Evolutionary conservation across 371 early-diverging fungal species (phyloP).

Genomic region (Cladochytrium tenue): DNA sequence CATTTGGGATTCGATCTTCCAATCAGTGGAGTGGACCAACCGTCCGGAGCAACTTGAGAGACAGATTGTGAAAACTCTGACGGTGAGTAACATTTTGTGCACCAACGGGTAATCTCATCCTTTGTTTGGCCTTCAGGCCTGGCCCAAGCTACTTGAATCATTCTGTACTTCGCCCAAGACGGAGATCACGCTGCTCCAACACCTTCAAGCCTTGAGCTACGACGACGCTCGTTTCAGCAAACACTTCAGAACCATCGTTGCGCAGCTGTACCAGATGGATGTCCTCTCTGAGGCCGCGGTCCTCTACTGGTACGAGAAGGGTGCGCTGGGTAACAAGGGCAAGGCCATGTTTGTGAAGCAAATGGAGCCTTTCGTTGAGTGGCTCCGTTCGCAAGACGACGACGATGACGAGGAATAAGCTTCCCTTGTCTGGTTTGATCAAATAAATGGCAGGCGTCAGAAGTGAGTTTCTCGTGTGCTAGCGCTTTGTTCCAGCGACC

Average conservation of each 20-base stretch:
- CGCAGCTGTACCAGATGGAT: slow-evolving; percentile 83
- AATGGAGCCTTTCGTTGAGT: slow-evolving; percentile 82
- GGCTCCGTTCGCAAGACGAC: slow-evolving; percentile 77
- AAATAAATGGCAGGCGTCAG: too few species aligned
- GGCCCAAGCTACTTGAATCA: slow-evolving; percentile 68
- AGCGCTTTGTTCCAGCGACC: too few species aligned
- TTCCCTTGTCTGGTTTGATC: too few species aligned
- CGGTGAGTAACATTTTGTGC: slow-evolving; percentile 47
- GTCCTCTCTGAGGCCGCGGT: slow-evolving; percentile 87
- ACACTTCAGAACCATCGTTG: slow-evolving; percentile 79
- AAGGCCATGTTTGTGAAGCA: slow-evolving; percentile 88
- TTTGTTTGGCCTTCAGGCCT: slow-evolving; percentile 40
- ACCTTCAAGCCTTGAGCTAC: slow-evolving; percentile 80
- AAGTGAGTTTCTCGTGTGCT: too few species aligned
- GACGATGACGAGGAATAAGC: slow-evolving; percentile 72
- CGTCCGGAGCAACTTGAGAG: slow-evolving; percentile 83
- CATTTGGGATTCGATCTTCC: slow-evolving; percentile 79
- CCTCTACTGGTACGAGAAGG: slow-evolving; percentile 89
- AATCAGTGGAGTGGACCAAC: slow-evolving; percentile 72
- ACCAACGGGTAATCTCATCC: not conserved
- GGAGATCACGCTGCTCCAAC: slow-evolving; percentile 79
- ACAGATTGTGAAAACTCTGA: slow-evolving; percentile 54
- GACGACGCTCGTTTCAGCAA: slow-evolving; percentile 87
- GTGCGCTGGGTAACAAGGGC: slow-evolving; percentile 69
- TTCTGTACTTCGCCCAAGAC: slow-evolving; percentile 81